phyloP scores from a whole-genome alignment of 768 basidiomycete genomes.

The Rhodotorula toruloides region DNA sequence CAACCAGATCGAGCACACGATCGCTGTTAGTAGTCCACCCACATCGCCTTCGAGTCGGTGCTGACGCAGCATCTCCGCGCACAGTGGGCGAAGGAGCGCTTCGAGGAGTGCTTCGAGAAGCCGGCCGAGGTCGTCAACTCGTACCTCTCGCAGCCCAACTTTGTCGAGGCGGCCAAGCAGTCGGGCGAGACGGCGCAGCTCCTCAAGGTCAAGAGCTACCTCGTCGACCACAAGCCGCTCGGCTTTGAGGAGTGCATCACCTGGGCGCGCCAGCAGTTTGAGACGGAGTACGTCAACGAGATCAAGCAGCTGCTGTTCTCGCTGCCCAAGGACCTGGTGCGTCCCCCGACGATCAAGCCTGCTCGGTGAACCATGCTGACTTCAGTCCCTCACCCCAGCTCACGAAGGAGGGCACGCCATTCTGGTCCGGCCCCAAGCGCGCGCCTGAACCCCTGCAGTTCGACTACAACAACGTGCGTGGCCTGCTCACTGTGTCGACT shows the following conservation, averaged over 20 bases:
- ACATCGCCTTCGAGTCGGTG: not conserved
- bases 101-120: slow-evolving; percentile 88
- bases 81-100: slow-evolving; percentile 89
- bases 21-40: slow-evolving; percentile 60
- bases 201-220: slow-evolving; percentile 77
- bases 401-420: slow-evolving; percentile 86
- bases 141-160: slow-evolving; percentile 94
- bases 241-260: slow-evolving; percentile 95
- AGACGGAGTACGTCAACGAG: slow-evolving; percentile 84
- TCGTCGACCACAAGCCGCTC: slow-evolving; percentile 86
- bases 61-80: not conserved
- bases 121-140: slow-evolving; percentile 90
- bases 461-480: slow-evolving; percentile 74
- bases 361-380: not conserved
- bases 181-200: slow-evolving; percentile 75
- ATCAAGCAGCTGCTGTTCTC: slow-evolving; percentile 90
- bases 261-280: slow-evolving; percentile 94
- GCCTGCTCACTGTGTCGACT: slow-evolving; percentile 1
- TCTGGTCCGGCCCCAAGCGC: slow-evolving; percentile 98
- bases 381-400: slow-evolving; percentile 42
- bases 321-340: slow-evolving; percentile 82
- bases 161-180: slow-evolving; percentile 63
- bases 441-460: slow-evolving; percentile 87
- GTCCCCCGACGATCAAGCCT: slow-evolving; percentile 20
- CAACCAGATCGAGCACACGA: slow-evolving; percentile 94